Evolutionary conservation across 2,329 filamentous ascomycete genomes (phyloP).

Genomic region (Sporothrix brunneoviolacea): DNA sequence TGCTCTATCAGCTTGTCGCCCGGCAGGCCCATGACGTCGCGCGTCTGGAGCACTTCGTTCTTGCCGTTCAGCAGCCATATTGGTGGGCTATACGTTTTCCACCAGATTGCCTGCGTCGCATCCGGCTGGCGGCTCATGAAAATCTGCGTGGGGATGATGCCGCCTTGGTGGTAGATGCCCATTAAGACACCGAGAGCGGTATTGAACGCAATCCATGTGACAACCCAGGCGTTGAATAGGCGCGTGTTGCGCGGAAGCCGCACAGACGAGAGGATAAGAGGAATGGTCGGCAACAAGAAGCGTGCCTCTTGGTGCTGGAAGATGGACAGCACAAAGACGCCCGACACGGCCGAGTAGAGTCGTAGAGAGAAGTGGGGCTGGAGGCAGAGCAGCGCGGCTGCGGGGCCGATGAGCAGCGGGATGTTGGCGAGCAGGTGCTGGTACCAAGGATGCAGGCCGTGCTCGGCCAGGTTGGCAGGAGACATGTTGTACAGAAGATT

Average conservation of each 20-base stretch:
- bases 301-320: slow-evolving; percentile 77
- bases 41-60: slow-evolving; percentile 63
- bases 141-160: slow-evolving; percentile 67
- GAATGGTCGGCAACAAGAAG: slow-evolving; percentile 68
- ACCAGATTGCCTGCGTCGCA: slow-evolving; percentile 68
- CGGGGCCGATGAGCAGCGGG: slow-evolving; percentile 65
- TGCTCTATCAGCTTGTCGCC: slow-evolving; percentile 53
- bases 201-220: slow-evolving; percentile 64
- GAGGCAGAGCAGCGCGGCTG: slow-evolving; percentile 53
- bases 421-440: slow-evolving; percentile 68
- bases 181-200: slow-evolving; percentile 61
- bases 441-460: slow-evolving; percentile 73
- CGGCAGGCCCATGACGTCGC: slow-evolving; percentile 67
- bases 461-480: slow-evolving; percentile 62
- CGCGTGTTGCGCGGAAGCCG: slow-evolving; percentile 52
- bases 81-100: slow-evolving; percentile 79
- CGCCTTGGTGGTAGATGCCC: slow-evolving; percentile 78
- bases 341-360: slow-evolving; percentile 67
- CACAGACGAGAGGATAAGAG: slow-evolving; percentile 68
- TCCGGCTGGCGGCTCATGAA: slow-evolving; percentile 65
- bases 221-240: slow-evolving; percentile 48
- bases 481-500: slow-evolving; percentile 70
- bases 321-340: slow-evolving; percentile 61
- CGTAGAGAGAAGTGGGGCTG: slow-evolving; percentile 52
- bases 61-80: slow-evolving; percentile 74